These are phyloP conservation scores for Magnusiomyces starmeri DNA, from an alignment of 1,139 yeast species.

Conservation along the genomic window DNA sequence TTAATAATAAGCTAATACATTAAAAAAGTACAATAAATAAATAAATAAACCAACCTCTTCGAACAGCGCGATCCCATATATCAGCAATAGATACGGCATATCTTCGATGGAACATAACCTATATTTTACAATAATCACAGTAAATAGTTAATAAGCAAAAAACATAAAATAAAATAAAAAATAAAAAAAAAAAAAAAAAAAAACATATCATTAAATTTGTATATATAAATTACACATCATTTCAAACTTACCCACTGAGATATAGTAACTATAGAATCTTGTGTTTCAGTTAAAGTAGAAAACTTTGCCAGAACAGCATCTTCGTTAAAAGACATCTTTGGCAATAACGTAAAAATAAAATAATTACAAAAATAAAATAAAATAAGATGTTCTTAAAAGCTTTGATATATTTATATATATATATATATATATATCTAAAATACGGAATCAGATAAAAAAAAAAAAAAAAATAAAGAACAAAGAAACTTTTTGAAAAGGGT, in stretches of 20 bases:
- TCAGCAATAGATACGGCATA: slow-evolving; percentile 53
- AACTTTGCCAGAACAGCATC: slow-evolving; percentile 52
- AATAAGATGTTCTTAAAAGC: neutral
- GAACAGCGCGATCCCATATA: slow-evolving; percentile 51
- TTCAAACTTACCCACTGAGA: slow-evolving; percentile 64
- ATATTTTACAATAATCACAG: neutral
- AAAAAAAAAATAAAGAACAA: neutral
- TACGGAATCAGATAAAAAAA: too few species aligned
- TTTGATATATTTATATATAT: too few species aligned
- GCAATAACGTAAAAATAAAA: neutral
- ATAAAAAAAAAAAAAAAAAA: neutral
- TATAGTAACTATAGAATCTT: slow-evolving; percentile 64
- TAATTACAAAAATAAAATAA: neutral
- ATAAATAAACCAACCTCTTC: slow-evolving; percentile 22
- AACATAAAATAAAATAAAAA: too few species aligned
- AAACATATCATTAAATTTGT: too few species aligned
- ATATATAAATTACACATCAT: neutral
- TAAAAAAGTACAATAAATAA: neutral
- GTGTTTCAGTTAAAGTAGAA: slow-evolving; percentile 61
- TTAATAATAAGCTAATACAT: neutral
- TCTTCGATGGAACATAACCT: slow-evolving; percentile 59
- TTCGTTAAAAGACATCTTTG: slow-evolving; percentile 53
- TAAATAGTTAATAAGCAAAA: neutral
- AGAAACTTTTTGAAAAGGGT: neutral
- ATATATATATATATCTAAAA: too few species aligned